Base-by-base conservation (phyloP, 2,329 filamentous ascomycete species). In the Cladobotryum mycophilum region DNA sequence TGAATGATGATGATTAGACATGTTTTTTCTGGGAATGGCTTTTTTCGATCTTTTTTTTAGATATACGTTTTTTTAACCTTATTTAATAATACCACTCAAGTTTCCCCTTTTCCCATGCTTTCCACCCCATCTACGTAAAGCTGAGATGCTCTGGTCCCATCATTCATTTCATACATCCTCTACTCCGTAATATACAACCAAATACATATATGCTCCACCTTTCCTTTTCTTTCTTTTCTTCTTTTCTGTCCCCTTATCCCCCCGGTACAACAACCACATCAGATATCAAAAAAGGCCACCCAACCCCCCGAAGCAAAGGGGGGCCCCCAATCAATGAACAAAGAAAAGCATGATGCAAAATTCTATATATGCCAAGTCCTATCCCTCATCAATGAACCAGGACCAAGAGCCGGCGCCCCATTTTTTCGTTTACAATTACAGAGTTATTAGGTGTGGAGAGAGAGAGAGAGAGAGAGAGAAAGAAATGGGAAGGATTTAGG, bases 161-260 rank as follows among this genome's bases (percentile, higher is more conserved):
- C 47, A 44, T 53, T 7, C 53, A 48, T 45, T 45, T 55, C 53
- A 30, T 55, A 53, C 54, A 52, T 41, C 47, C 41, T 55, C 51
- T 53, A n/a, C n/a, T n/a, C n/a, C n/a, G n/a, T n/a, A 55, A 12
- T 52, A 52, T 52, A 52, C 49, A 52, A 45, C 40, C 49, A 20
- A 51, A 36, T 51, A 52, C 45, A 52, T 40, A 52, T 40, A 48
- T 38, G n/a, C n/a, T n/a, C n/a, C n/a, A 41, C 34, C 15, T 18
- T 30, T 48, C 8, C 9, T 30, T 11, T 30, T 20, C 25, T 30
- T 30, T 7, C 9, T 48, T 8, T 8, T 30, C 6, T 30, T 30
- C 6, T 30, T 30, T 7, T 30, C 9, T 3, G 36, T 45, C 34
- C 35, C 40, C 45, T 41, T 44, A 45, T 45, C 33, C n/a, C 17